A percentile compares a stretch with the other conserved stretches of the same genome.
Conservation (phyloP, 2,329 filamentous ascomycete genomes). For the Ploettnerulaceae sp. region DNA sequence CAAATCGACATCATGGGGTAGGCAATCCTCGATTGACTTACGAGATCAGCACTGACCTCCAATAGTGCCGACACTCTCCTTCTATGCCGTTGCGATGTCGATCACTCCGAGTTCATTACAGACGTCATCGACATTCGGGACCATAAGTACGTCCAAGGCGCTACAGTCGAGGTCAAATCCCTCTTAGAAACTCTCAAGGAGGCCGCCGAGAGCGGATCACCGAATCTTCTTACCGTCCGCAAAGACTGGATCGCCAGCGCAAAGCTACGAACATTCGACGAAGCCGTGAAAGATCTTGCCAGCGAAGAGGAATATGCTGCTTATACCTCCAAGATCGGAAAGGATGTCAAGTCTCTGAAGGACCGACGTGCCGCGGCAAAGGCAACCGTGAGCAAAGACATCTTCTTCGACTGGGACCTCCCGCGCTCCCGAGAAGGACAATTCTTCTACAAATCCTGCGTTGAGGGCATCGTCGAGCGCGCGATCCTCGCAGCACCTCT, state of each 20-base stretch:
- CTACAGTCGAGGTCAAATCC: constrained; percentile 33
- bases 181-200: constrained; percentile 27
- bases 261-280: constrained; percentile 34
- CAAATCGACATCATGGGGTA: constrained; percentile 39
- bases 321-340: constrained; percentile 23
- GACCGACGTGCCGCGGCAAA: constrained; percentile 20
- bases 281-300: constrained; percentile 33
- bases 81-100: constrained; percentile 37
- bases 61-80: constrained; percentile 35
- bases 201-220: constrained; percentile 20
- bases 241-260: constrained; percentile 34
- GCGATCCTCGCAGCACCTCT: constrained; percentile 36
- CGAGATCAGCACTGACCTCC: too few relatives aligned
- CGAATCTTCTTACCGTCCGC: constrained; percentile 27
- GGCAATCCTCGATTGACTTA: too few relatives aligned
- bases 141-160: constrained; percentile 38
- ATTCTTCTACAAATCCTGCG: too few relatives aligned
- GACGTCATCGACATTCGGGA: constrained; percentile 37
- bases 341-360: constrained; percentile 10
- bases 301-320: constrained; percentile 28
- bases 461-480: too few relatives aligned
- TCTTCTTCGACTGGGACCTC: constrained; percentile 37
- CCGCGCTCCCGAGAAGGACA: constrained; percentile 35
- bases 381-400: constrained; percentile 25
- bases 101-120: constrained; percentile 38